phyloP scores from a whole-genome alignment of 441 rosid genomes.

The Geranium incanum region DNA sequence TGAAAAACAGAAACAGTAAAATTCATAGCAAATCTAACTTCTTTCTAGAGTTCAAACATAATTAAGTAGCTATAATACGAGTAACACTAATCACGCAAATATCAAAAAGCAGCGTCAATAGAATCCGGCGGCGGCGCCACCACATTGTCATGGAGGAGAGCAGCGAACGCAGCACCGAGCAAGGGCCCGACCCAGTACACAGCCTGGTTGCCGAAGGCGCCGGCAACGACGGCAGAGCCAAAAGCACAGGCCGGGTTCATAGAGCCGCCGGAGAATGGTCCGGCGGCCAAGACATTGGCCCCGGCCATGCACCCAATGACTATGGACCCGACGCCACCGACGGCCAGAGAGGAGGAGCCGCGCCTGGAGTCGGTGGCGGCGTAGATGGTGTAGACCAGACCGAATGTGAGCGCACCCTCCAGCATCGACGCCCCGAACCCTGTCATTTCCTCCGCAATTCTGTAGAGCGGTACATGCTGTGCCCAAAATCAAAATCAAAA shows the following conservation, averaged over 20 bases:
- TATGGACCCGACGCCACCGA: conserved; percentile 45
- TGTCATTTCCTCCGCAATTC: conserved; percentile 70
- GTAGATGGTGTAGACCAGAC: conserved; percentile 62
- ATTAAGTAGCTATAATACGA: too few relatives aligned
- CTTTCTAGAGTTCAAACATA: neutral
- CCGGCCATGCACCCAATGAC: conserved; percentile 65
- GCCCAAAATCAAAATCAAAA: neutral
- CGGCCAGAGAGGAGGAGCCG: conserved; percentile 17
- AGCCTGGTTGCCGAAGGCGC: conserved; percentile 79
- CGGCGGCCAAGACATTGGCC: conserved; percentile 59
- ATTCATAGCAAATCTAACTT: neutral
- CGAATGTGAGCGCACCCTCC: conserved; percentile 63
- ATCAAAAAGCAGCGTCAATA: neutral
- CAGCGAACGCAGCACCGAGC: conserved; percentile 66
- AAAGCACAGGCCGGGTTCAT: conserved; percentile 89
- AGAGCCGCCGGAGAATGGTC: conserved; percentile 82
- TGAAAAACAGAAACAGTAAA: neutral
- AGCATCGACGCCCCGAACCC: conserved; percentile 82
- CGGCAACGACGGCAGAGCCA: conserved; percentile 60
- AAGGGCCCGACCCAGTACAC: conserved; percentile 95
- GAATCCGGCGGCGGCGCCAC: conserved; percentile 15
- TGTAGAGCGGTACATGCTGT: conserved; percentile 54
- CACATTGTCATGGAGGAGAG: conserved; percentile 60
- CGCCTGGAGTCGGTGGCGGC: conserved; percentile 51
- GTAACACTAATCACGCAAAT: too few relatives aligned